Evolutionary conservation across 2,329 filamentous ascomycete genomes (phyloP), one percentile per base, ranked within the genome.

Genomic region (Graphiopsis chlorocephala): DNA sequence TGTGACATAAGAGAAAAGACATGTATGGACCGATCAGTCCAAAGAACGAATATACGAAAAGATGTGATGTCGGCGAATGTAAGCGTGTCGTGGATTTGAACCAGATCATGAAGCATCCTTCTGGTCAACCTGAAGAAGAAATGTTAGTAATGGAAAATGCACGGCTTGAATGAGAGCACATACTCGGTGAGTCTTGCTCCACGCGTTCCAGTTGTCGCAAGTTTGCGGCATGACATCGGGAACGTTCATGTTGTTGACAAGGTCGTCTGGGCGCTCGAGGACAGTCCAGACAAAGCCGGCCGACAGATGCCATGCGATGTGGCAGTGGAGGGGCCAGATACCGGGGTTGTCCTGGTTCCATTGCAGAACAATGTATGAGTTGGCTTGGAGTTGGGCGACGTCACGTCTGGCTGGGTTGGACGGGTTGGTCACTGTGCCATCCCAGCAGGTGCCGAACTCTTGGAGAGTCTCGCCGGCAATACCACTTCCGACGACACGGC

Each of bases 181-280:
- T 45, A 58, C 55, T 20, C 83, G 79, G 66, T 82, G 78, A 1
- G 73, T 74, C 26, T 73, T 68, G 6, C 83, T 83, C 76, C 80
- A 87, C 4, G 68, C 68, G 12, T 75, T 77, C 85, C 85, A 86
- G 65, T 82, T 78, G 12, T 76, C 72, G 67, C 85, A 87, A 11
- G 82, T 85, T 71, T 85, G 75, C 26, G 76, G 75, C 55, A 83
- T 78, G 4, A 79, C 76, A 17, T 73, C 71, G 1, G 53, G 64
- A 0, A 84, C 82, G 52, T 86, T 77, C 20, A 64, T 58, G n/a
- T 52, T 31, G 29, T 58, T 58, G n/a, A 33, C 12, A 29, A 72
- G 64, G 26, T 70, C 63, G 4, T 68, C 65, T 3, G 66, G 67
- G 20, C 65, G 64, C 47, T 66, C 67, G 35, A 72, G 58, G 6